Evolutionary conservation across 306 rosid genomes (phyloP), one percentile per base, ranked within the genome.

Genomic region (Prunus fruticosa): DNA sequence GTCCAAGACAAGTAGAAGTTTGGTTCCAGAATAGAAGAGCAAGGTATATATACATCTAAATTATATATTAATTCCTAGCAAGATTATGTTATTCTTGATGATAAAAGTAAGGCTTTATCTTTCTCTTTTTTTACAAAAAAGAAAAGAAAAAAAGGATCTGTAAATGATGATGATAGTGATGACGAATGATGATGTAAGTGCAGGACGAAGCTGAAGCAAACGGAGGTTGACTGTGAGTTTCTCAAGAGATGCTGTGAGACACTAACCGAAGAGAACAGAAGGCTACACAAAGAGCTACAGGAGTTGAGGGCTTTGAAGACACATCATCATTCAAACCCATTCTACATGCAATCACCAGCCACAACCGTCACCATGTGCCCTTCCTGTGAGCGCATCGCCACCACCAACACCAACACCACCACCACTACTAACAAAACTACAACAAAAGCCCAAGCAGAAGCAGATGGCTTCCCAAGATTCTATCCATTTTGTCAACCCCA

Each of bases 341-440:
- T 87, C 58, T 81, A 82, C 87, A 89, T 83, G 97, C 92, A 91
- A 76, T 84, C 84, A 79, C 97, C 97, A 5, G 93, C 97, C 11
- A 91, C 97, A 1, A 91, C 97, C 28, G 86, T 91, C 57, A 91
- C 97, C 45, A 84, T 91, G 92, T 91, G 97, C 53, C 97, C 93
- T 20, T 91, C 97, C 8, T 91, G 97, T 52, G 97, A 91, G 68
- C 80, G 89, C 2, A 89, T 89, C 3, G 90, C 91, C 25, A 61
- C 96, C 28, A 79, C 88, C 62, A 57, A 89, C 1, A 50, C 84
- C 28, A n/a, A n/a, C n/a, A 22, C 82, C 5, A n/a, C 78, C 41
- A 15, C 85, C 23, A 25, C 83, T 6, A 8, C 82, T n/a, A 63
- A 81, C 63, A 57, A 20, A 9, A 57, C 63, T 20, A 11, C 28